Conservation (phyloP, 1,139 yeast species). For the Pichia sp. region DNA sequence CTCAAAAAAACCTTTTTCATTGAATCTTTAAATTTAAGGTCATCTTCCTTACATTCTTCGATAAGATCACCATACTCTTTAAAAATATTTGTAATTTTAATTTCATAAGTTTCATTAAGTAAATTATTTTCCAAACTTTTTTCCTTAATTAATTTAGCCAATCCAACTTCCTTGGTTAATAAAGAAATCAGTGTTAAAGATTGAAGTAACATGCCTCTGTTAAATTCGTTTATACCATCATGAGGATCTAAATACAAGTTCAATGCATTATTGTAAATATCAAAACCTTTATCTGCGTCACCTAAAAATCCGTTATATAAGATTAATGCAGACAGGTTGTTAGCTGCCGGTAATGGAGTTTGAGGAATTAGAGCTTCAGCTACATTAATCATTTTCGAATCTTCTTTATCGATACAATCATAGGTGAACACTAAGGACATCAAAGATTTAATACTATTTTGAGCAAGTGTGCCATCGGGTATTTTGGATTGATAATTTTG, state of each 20-base stretch:
- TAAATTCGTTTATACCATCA: conserved; percentile 29
- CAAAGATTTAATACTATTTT: conserved; percentile 33
- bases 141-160: conserved; percentile 55
- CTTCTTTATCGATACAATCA: conserved; percentile 36
- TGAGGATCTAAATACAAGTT: conserved; percentile 17
- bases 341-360: conserved; percentile 33
- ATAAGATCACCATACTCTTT: conserved; percentile 50
- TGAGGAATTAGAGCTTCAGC: conserved; percentile 43
- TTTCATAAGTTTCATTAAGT: conserved; percentile 39
- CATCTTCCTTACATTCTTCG: conserved; percentile 19
- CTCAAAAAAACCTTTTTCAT: conserved; percentile 17
- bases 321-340: conserved; percentile 41
- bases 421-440: conserved; percentile 35
- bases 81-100: conserved; percentile 40
- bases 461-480: conserved; percentile 29
- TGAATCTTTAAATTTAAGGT: conserved; percentile 9
- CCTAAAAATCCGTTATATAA: conserved; percentile 41
- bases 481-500: conserved; percentile 40
- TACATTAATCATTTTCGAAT: conserved; percentile 32
- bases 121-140: conserved; percentile 44
- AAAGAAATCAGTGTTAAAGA: conserved; percentile 46
- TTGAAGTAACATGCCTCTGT: conserved; percentile 47
- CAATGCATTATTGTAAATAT: conserved; percentile 44
- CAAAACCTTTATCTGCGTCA: conserved; percentile 39
- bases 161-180: conserved; percentile 49